These are phyloP conservation scores for Nemania abortiva DNA, from an alignment of 2,329 filamentous ascomycete species.

Conservation along the genomic window DNA sequence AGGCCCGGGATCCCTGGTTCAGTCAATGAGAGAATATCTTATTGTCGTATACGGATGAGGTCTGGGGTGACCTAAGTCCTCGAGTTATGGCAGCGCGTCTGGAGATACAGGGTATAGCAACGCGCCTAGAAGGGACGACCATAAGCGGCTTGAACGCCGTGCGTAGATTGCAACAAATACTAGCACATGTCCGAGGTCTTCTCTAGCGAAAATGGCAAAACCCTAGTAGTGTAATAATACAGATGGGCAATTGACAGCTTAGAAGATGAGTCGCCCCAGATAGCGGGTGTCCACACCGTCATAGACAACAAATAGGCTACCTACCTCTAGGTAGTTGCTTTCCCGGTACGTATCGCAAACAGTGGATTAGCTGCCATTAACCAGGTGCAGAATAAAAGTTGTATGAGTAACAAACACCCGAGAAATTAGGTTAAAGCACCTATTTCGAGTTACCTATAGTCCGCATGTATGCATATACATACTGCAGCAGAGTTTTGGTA, in stretches of 20 bases:
- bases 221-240: neutral
- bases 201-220: conserved; percentile 16
- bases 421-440: too few relatives aligned
- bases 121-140: conserved; percentile 40
- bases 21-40: conserved; percentile 69
- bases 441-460: too few relatives aligned
- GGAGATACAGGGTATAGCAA: conserved; percentile 64
- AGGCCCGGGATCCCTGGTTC: conserved; percentile 62
- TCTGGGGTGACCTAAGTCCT: conserved; percentile 74
- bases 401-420: too few relatives aligned
- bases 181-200: conserved; percentile 54
- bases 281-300: too few relatives aligned
- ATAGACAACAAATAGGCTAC: too few relatives aligned
- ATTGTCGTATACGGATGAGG: conserved; percentile 70
- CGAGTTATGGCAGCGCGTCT: conserved; percentile 67
- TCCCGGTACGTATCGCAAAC: too few relatives aligned
- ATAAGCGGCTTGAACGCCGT: conserved; percentile 52
- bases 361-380: neutral
- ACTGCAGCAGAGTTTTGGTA: too few relatives aligned
- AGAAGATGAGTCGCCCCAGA: neutral
- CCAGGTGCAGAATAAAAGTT: too few relatives aligned
- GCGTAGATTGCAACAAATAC: conserved; percentile 55
- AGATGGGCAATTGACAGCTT: neutral
- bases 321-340: too few relatives aligned
- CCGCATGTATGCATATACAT: too few relatives aligned